Conservation (phyloP, 169 alveolate species). For the Plasmodium vivax region DNA sequence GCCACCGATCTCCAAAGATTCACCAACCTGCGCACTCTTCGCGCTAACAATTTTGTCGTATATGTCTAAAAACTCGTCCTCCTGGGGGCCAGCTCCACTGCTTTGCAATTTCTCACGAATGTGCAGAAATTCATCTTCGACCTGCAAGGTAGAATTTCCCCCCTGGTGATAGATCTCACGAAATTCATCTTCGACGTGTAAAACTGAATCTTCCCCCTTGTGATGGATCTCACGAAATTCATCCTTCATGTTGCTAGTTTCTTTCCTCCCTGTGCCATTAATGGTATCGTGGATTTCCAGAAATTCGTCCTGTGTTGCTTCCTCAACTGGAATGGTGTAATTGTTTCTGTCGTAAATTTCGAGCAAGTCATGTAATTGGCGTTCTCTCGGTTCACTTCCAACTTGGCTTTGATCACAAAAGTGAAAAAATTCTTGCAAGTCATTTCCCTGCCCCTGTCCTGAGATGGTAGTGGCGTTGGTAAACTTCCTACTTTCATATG, state of each 20-base stretch:
- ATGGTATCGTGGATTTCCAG: slow-evolving; percentile 13
- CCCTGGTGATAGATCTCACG: slow-evolving; percentile 5
- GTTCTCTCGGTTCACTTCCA: slow-evolving; percentile 1
- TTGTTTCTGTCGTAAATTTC: slow-evolving; percentile 35
- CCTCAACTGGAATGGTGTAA: neutral
- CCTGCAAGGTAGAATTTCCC: neutral
- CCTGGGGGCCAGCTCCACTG: neutral
- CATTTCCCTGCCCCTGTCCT: slow-evolving; percentile 4
- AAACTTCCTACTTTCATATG: neutral
- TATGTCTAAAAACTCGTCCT: slow-evolving; percentile 26
- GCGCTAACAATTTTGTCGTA: slow-evolving; percentile 2
- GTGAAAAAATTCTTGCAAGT: slow-evolving; percentile 30
- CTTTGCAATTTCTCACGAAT: neutral
- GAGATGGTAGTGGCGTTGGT: neutral
- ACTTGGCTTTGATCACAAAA: slow-evolving; percentile 31
- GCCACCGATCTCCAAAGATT: neutral
- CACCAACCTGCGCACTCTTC: neutral
- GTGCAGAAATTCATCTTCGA: neutral
- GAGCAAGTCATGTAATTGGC: slow-evolving; percentile 15
- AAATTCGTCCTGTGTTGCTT: slow-evolving; percentile 7
- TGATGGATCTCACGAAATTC: neutral
- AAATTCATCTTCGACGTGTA: too few relatives aligned
- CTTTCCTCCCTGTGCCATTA: neutral
- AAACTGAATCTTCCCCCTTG: too few relatives aligned
- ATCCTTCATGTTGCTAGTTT: neutral